Conservation (phyloP, 805 yeast genomes). For the Metschnikowia lachancei region DNA sequence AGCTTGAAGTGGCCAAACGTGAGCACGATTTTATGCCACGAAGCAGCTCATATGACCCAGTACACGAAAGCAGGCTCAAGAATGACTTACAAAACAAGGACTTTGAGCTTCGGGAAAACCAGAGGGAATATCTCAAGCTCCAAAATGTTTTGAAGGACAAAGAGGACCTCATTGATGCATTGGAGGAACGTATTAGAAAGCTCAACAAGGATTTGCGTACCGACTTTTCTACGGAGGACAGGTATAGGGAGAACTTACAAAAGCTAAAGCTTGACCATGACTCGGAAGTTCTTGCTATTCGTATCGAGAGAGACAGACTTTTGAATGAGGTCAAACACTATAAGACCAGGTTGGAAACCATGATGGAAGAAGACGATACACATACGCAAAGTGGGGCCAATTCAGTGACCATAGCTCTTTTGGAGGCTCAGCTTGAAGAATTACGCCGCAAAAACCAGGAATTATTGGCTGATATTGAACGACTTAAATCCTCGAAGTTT, state of each 20-base stretch:
- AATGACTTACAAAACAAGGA: slow-evolving; percentile 21
- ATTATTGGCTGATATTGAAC: slow-evolving; percentile 21
- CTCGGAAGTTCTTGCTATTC: slow-evolving; percentile 34
- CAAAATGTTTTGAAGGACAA: slow-evolving; percentile 27
- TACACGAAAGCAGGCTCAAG: slow-evolving; percentile 11
- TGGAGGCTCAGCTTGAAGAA: slow-evolving; percentile 37
- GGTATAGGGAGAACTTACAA: slow-evolving; percentile 20
- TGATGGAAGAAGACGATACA: slow-evolving; percentile 19
- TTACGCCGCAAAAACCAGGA: slow-evolving; percentile 28
- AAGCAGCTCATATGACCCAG: slow-evolving; percentile 8
- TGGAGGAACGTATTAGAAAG: slow-evolving; percentile 34
- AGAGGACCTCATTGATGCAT: slow-evolving; percentile 35
- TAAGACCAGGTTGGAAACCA: slow-evolving; percentile 28
- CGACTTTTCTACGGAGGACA: slow-evolving; percentile 10
- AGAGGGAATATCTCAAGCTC: slow-evolving; percentile 19
- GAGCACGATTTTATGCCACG: slow-evolving; percentile 12
- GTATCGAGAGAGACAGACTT: slow-evolving; percentile 37
- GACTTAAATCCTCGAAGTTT: slow-evolving; percentile 1
- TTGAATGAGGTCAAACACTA: slow-evolving; percentile 34
- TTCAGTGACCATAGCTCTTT: slow-evolving; percentile 21
- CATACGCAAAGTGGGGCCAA: slow-evolving; percentile 5
- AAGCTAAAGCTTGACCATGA: slow-evolving; percentile 36
- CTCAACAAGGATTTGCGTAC: slow-evolving; percentile 21
- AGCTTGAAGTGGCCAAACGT: slow-evolving; percentile 32
- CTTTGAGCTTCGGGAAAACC: slow-evolving; percentile 21